These are phyloP conservation scores for Albugo candida DNA, from an alignment of 352 stramenopile genomes.

Conservation along the genomic window DNA sequence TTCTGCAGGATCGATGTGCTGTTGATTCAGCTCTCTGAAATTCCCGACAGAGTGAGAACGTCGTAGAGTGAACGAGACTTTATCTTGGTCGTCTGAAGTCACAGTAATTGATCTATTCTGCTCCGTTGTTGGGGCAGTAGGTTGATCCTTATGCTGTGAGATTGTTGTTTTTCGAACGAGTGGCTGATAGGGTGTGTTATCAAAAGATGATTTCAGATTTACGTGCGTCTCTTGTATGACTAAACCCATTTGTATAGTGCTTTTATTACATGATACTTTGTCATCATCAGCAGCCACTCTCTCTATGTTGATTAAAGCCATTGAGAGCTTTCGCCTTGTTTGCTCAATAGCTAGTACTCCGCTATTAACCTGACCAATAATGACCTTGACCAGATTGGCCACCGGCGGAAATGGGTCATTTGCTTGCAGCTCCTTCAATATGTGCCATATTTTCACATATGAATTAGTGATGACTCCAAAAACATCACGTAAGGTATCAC, in stretches of 20 bases:
- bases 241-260: neutral
- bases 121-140: neutral
- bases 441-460: conserved; percentile 75
- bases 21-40: conserved; percentile 10
- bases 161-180: neutral
- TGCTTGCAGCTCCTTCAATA: conserved; percentile 67
- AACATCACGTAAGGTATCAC: conserved; percentile 18
- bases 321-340: conserved; percentile 15
- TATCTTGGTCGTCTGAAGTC: neutral
- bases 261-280: neutral
- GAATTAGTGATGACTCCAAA: conserved; percentile 49
- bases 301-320: conserved; percentile 2
- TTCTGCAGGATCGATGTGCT: no score
- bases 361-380: conserved; percentile 43
- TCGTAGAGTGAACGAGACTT: conserved; percentile 11
- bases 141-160: neutral
- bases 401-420: conserved; percentile 74
- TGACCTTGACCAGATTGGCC: conserved; percentile 30
- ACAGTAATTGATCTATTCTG: neutral
- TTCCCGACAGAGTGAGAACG: conserved; percentile 54
- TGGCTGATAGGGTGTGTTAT: neutral
- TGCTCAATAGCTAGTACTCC: conserved; percentile 33
- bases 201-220: neutral
- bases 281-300: neutral
- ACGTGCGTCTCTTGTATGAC: neutral